phyloP scores from a whole-genome alignment of 2,329 filamentous ascomycete species.

The Penicillium paneum region DNA sequence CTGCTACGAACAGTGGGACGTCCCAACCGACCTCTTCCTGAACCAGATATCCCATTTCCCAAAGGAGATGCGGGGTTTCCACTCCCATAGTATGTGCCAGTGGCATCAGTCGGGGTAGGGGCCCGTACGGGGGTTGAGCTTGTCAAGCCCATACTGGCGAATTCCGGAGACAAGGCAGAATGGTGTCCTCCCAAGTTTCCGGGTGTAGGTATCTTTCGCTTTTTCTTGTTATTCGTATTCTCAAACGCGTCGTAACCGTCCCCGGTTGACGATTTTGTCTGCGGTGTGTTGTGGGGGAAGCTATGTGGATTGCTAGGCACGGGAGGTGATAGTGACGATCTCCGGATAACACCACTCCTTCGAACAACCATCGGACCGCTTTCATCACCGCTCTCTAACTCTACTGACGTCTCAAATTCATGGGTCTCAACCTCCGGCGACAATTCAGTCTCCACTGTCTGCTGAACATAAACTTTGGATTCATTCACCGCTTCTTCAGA shows the following conservation, averaged over 20 bases:
- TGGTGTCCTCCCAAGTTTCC: conserved; percentile 64
- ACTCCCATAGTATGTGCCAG: conserved; percentile 56
- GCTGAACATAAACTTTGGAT: conserved; percentile 45
- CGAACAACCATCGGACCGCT: conserved; percentile 45
- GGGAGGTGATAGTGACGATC: conserved; percentile 34
- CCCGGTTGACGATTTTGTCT: conserved; percentile 57
- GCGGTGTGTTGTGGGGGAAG: conserved; percentile 16
- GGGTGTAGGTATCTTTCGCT: conserved; percentile 92
- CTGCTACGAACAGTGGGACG: conserved; percentile 51
- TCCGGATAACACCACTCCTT: conserved; percentile 42
- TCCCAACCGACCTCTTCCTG: conserved; percentile 80
- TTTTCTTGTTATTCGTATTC: conserved; percentile 99
- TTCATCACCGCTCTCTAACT: conserved; percentile 62
- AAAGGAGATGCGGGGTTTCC: conserved; percentile 53
- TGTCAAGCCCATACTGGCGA: conserved; percentile 62
- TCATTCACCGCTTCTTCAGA: conserved; percentile 52
- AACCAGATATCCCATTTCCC: conserved; percentile 73
- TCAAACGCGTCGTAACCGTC: conserved; percentile 97
- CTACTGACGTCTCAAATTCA: conserved; percentile 54
- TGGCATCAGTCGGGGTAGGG: conserved; percentile 45
- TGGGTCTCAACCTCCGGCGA: conserved; percentile 40
- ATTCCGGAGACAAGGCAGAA: conserved; percentile 59
- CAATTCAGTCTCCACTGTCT: conserved; percentile 43
- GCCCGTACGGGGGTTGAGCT: conserved; percentile 45
- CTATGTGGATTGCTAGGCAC: conserved; percentile 11